Base-by-base conservation (phyloP, 2,329 filamentous ascomycete species). In the Sordariomycetes sp. region DNA sequence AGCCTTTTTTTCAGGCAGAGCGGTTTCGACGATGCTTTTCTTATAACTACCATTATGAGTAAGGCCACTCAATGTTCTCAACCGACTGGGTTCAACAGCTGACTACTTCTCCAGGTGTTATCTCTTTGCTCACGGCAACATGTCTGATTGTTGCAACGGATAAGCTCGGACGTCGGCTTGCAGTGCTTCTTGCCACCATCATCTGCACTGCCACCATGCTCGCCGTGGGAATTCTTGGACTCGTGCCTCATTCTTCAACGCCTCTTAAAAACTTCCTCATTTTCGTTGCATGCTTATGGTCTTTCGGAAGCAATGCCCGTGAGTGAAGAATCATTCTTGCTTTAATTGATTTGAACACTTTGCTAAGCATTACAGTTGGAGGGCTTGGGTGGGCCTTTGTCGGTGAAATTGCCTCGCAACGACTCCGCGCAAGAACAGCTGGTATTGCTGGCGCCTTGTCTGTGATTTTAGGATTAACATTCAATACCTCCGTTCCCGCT, bases 401-500 rank as follows among this genome's bases (percentile, higher is more conserved):
- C 30, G 50, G 46, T 19, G 51, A 54, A 34, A 51, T 52, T 11
- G 49, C 51, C 3, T 49, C 49, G 1, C 46, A 49, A 35, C 45
- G 47, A 12, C 40, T 51, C 15, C 43, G 46, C 3, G 40, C 44
- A 3, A 43, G 44, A 29, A 48, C 46, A 4, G 42, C 44, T 5
- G 44, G 45, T 1, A 42, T 47, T 20, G 41, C 42, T 3, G 40
- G 35, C 8, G 44, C 42, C n/a, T 32, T 46, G n/a, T n/a, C n/a
- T 18, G 37, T 43, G 12, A 11, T 30, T 8, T 17, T 17, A 14
- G 14, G 17, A n/a, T 17, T 30, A 5, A 42, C 33, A 1, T n/a
- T n/a, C n/a, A n/a, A n/a, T n/a, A n/a, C 31, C 41, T 4, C n/a
- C n/a, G 36, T 41, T 3, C 38, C 40, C 5, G 25, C 39, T 7